Conservation (phyloP, 169 alveolate genomes). For the Sarcocystis neurona region DNA sequence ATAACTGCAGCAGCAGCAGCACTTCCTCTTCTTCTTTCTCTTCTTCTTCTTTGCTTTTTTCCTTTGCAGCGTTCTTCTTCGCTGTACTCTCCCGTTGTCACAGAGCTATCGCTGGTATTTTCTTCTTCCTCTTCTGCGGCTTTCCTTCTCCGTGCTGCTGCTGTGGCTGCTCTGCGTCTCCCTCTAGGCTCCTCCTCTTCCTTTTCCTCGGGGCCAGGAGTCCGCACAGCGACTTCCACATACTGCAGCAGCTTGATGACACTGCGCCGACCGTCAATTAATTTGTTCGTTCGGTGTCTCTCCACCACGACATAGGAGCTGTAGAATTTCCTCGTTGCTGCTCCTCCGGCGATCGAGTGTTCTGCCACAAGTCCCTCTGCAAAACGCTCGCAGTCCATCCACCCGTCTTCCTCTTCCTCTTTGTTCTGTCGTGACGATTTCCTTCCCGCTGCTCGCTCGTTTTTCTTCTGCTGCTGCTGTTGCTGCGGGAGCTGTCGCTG, state of each 20-base stretch:
- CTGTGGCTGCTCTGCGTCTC: neutral
- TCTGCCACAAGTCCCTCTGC: neutral
- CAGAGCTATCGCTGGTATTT: neutral
- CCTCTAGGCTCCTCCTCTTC: neutral
- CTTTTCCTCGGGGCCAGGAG: neutral
- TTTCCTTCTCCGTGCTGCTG: neutral
- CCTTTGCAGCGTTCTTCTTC: no score
- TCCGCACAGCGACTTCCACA: constrained; percentile 6
- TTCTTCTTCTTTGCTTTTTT: no score
- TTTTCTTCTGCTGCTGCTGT: neutral
- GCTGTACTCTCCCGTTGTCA: neutral
- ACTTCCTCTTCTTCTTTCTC: no score
- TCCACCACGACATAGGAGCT: neutral
- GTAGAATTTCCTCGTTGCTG: neutral
- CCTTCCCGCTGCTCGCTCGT: neutral
- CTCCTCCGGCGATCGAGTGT: neutral
- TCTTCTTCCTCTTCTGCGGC: neutral
- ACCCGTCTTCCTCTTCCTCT: neutral
- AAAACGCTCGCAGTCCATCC: neutral
- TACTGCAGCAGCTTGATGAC: neutral
- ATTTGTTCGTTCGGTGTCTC: neutral
- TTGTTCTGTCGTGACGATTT: neutral
- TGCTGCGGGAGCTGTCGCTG: no score
- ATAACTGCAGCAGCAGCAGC: no score
- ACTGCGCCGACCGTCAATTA: neutral